Evolutionary conservation across 2,329 filamentous ascomycete species (phyloP), one percentile per base, ranked within the genome.

Genomic region (Hymenoscyphus albidus): DNA sequence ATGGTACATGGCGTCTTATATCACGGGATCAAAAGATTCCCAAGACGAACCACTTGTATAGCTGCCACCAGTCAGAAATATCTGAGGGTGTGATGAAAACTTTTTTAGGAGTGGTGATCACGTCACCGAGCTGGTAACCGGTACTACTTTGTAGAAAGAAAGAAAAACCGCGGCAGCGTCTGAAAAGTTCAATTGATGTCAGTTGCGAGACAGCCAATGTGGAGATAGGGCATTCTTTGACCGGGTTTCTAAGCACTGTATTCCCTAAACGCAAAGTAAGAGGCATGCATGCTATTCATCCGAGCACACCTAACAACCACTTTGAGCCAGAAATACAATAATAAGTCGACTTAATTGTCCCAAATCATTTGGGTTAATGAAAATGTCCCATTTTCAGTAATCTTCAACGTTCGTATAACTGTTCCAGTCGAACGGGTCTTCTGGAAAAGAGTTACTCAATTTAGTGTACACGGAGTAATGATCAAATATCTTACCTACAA

Each of bases 1-100:
- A n/a, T 22, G 44, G 44, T 51, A 51, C 44, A 51, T 12, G 5
- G 22, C 12, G 44, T 51, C 44, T 51, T 27, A 51, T 51, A 22
- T 51, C 44, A 51, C 44, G 44, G 44, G 44, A 51, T 18, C 44
- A 51, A 51, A 51, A 51, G n/a, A 10, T 51, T 51, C 44, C 44
- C 44, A 51, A 51, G 44, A 51, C 22, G 44, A 51, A 51, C 44
- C 18, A 27, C n/a, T 27, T 51, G 44, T 51, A 51, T n/a, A 27
- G n/a, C 10, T n/a, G 44, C 44, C 44, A 51, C 44, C 12, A n/a
- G 44, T 7, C 18, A 51, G n/a, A 51, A 13, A 51, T n/a, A 5
- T 22, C n/a, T 22, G 44, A 51, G 44, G 44, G 44, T 51, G 44
- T 51, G 44, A 18, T 51, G 44, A 51, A 51, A 51, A 27, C 22